Evolutionary conservation across 1,139 yeast genomes (phyloP).

Genomic region (Geotrichum candidum): DNA sequence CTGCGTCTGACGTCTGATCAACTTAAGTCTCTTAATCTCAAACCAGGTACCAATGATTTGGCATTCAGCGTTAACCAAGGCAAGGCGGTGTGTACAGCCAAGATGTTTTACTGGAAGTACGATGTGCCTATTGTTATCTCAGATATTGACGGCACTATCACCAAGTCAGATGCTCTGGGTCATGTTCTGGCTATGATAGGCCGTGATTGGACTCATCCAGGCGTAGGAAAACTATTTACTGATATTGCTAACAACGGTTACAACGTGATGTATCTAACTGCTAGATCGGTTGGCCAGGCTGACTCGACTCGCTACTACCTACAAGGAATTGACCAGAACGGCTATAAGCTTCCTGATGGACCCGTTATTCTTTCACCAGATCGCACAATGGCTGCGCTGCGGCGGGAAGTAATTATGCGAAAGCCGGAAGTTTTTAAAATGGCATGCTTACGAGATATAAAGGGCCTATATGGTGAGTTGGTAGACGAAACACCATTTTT

Average conservation of each 20-base stretch:
- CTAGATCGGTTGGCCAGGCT: constrained; percentile 93
- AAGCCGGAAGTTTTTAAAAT: constrained; percentile 97
- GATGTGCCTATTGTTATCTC: constrained; percentile 88
- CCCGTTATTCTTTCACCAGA: constrained; percentile 97
- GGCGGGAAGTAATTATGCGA: constrained; percentile 83
- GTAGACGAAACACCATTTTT: constrained; percentile 66
- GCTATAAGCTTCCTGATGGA: constrained; percentile 70
- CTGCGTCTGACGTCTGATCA: constrained; percentile 89
- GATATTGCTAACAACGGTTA: constrained; percentile 87
- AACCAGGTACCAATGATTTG: constrained; percentile 73
- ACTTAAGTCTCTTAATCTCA: constrained; percentile 63
- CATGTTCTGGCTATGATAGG: constrained; percentile 93
- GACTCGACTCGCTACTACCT: constrained; percentile 86
- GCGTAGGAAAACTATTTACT: constrained; percentile 84
- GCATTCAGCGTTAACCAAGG: constrained; percentile 78
- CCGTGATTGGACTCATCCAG: constrained; percentile 96
- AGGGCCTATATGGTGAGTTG: constrained; percentile 45
- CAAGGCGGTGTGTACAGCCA: constrained; percentile 66
- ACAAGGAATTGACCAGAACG: constrained; percentile 70
- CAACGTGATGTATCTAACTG: constrained; percentile 87
- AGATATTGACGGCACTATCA: constrained; percentile 97
- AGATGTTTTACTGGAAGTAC: constrained; percentile 78
- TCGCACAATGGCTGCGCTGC: constrained; percentile 90
- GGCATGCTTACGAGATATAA: constrained; percentile 90
- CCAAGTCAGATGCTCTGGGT: constrained; percentile 95